These are phyloP conservation scores for Coleophoma crateriformis DNA, from an alignment of 2,329 filamentous ascomycete genomes.

Conservation along the genomic window DNA sequence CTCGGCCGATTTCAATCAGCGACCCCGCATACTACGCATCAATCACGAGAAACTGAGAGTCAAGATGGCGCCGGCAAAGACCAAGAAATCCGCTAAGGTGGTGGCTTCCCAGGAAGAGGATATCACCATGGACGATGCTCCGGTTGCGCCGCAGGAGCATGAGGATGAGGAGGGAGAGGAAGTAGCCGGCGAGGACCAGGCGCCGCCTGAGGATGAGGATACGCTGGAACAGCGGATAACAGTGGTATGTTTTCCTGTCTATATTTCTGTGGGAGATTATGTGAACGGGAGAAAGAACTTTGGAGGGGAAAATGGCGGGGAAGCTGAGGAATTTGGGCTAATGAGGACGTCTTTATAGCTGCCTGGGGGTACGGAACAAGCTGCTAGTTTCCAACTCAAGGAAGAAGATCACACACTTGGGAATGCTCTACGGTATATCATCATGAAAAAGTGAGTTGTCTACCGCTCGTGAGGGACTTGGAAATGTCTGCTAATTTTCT, in stretches of 20 bases:
- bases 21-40: conserved; percentile 3
- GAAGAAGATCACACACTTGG: conserved; percentile 94
- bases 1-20: not conserved
- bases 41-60: conserved; percentile 1
- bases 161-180: not conserved
- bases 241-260: not conserved
- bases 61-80: conserved; percentile 17
- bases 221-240: conserved; percentile 18
- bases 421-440: conserved; percentile 88
- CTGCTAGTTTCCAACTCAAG: conserved; percentile 91
- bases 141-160: conserved; percentile 3
- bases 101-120: conserved; percentile 14
- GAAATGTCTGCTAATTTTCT: conserved; percentile 6
- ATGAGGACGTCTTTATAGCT: conserved; percentile 47
- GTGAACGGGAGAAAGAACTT: no score
- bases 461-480: not conserved
- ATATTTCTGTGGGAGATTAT: not conserved
- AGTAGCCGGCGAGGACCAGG: not conserved
- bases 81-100: conserved; percentile 7
- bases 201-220: conserved; percentile 2
- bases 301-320: no score
- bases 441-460: conserved; percentile 88
- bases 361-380: conserved; percentile 77
- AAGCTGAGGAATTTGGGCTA: no score
- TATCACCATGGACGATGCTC: conserved; percentile 19